These are phyloP conservation scores for Oidiodendron maius DNA, from an alignment of 495 filamentous ascomycete species.

Conservation along the genomic window DNA sequence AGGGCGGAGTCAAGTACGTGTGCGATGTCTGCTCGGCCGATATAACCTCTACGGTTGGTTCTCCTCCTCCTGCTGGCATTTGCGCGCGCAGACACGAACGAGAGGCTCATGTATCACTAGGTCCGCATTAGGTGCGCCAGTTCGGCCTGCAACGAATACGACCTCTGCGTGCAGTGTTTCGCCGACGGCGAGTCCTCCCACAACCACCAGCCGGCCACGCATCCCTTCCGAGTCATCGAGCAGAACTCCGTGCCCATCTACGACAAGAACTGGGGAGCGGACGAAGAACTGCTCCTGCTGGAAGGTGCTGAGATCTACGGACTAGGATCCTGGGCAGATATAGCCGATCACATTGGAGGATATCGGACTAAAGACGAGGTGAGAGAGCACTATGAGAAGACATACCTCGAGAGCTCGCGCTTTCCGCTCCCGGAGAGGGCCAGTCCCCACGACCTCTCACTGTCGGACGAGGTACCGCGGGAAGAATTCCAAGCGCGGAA, in stretches of 20 bases:
- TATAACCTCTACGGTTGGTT: constrained; percentile 85
- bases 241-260: constrained; percentile 98
- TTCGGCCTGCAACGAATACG: constrained; percentile 81
- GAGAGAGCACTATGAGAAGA: constrained; percentile 82
- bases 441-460: constrained; percentile 70
- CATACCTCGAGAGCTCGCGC: constrained; percentile 72
- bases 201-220: constrained; percentile 76
- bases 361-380: constrained; percentile 94
- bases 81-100: background rate
- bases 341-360: constrained; percentile 96
- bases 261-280: constrained; percentile 89
- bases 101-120: constrained; percentile 34
- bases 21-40: constrained; percentile 95
- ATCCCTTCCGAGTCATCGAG: constrained; percentile 90
- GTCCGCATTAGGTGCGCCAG: constrained; percentile 92
- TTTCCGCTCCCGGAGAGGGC: constrained; percentile 85
- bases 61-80: too few relatives aligned
- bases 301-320: constrained; percentile 98
- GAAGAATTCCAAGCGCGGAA: constrained; percentile 92
- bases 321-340: constrained; percentile 93
- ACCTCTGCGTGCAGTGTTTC: constrained; percentile 96
- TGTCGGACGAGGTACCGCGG: constrained; percentile 72
- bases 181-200: constrained; percentile 67
- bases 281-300: constrained; percentile 87
- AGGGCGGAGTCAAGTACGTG: constrained; percentile 89